Base-by-base conservation (phyloP, 345 rosid genomes). In the Litchi chinensis region DNA sequence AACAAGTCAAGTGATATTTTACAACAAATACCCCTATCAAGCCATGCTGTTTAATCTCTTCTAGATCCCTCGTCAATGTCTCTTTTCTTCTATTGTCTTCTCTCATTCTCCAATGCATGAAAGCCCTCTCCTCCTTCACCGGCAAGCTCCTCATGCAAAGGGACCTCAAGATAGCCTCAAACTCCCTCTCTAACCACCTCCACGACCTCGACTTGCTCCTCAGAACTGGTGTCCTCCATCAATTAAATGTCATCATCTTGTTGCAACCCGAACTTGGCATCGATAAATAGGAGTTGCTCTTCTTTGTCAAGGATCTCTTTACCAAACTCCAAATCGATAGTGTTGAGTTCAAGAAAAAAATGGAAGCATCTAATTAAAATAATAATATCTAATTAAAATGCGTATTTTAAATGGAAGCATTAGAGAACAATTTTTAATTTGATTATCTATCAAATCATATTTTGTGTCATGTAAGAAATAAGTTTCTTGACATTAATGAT, bases 101-200 rank as follows among this genome's bases (percentile, higher is more conserved):
- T 12, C 85, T 89, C n/a, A n/a, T n/a, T n/a, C n/a, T n/a, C n/a
- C n/a, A n/a, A n/a, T n/a, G 93, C 50, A 89, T 93, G 56, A 68
- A 86, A 10, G 84, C 95, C 7, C 95, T 93, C 86, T 68, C 79
- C 48, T 79, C 91, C 64, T 84, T 91, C 85, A 71, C 85, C 76
- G 95, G 95, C 37, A 93, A 93, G 87, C 95, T 93, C 48, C 84
- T 83, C 54, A 89, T 92, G 87, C 98, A 93, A 84, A 92, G 96
- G 84, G 98, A 93, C 86, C 96, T 93, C 76, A 95, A 92, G 74
- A 92, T 92, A 18, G 86, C 92, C 72, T 86, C 93, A 22, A 72
- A 92, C 19, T 79, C 93, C 3, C 91, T 93, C 59, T 84, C 93
- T 2, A 83, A 63, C 65, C 92, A 88, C 77, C 87, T 90, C 65